These are phyloP conservation scores for Metschnikowia lunata DNA, from an alignment of 805 yeast genomes.

Conservation along the genomic window DNA sequence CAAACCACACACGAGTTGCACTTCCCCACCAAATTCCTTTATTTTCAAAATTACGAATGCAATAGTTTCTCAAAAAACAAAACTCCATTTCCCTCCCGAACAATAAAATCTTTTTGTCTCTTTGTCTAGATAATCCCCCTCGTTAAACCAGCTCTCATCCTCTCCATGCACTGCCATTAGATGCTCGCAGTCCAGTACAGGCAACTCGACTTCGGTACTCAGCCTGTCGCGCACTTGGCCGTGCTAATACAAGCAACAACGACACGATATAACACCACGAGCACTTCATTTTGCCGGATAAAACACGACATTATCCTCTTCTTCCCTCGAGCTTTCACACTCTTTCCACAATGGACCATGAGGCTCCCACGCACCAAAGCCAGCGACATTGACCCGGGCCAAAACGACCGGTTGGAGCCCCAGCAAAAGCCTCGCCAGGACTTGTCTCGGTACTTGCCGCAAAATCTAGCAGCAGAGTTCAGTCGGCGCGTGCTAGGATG, in stretches of 20 bases:
- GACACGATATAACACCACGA: too few species aligned
- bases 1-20: neutral
- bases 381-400: neutral
- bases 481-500: slow-evolving; percentile 28
- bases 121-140: too few species aligned
- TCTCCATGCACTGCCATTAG: too few species aligned
- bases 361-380: neutral
- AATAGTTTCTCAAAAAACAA: neutral
- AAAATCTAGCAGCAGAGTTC: slow-evolving; percentile 14
- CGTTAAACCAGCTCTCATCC: too few species aligned
- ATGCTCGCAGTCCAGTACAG: too few species aligned
- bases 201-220: too few species aligned
- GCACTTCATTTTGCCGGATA: too few species aligned
- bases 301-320: too few species aligned
- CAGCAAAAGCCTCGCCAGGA: neutral
- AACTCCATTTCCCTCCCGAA: neutral
- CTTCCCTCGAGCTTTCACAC: too few species aligned
- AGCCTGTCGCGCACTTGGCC: too few species aligned
- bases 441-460: slow-evolving; percentile 8
- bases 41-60: neutral
- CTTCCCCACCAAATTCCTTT: neutral
- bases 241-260: too few species aligned
- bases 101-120: too few species aligned
- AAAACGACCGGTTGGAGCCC: neutral
- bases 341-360: neutral